These are phyloP conservation scores for Atkinsonella texensis DNA, from an alignment of 2,329 filamentous ascomycete species.

Conservation along the genomic window DNA sequence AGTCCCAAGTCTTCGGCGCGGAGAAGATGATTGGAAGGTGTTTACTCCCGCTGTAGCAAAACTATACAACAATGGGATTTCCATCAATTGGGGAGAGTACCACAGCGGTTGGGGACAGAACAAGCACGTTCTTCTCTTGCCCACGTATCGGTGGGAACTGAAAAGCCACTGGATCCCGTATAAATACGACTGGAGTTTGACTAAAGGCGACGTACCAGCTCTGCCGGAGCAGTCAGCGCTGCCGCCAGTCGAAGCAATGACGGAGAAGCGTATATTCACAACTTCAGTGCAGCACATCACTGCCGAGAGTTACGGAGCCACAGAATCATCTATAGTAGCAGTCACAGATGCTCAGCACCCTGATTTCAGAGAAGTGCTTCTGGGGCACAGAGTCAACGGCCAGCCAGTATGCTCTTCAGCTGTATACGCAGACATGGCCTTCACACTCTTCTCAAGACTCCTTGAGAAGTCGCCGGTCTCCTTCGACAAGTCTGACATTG, in stretches of 20 bases:
- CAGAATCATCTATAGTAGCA: not conserved
- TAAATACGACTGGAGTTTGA: not conserved
- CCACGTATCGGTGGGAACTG: not conserved
- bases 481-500: not conserved
- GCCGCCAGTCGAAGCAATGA: too few relatives aligned
- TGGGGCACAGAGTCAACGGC: not conserved
- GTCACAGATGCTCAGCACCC: not conserved
- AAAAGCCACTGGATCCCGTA: not conserved
- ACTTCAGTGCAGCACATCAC: not conserved
- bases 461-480: not conserved
- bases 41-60: too few relatives aligned
- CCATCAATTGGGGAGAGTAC: not conserved
- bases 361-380: not conserved
- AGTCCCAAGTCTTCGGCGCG: too few relatives aligned
- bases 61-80: not conserved
- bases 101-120: not conserved
- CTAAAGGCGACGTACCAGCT: not conserved
- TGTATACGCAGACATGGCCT: not conserved
- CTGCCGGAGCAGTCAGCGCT: not conserved
- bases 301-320: not conserved
- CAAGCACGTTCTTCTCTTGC: not conserved
- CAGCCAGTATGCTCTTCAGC: not conserved
- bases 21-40: too few relatives aligned
- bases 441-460: not conserved
- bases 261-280: not conserved